phyloP scores from a whole-genome alignment of 495 filamentous ascomycete species.

The Friedmanniomyces endolithicus region DNA sequence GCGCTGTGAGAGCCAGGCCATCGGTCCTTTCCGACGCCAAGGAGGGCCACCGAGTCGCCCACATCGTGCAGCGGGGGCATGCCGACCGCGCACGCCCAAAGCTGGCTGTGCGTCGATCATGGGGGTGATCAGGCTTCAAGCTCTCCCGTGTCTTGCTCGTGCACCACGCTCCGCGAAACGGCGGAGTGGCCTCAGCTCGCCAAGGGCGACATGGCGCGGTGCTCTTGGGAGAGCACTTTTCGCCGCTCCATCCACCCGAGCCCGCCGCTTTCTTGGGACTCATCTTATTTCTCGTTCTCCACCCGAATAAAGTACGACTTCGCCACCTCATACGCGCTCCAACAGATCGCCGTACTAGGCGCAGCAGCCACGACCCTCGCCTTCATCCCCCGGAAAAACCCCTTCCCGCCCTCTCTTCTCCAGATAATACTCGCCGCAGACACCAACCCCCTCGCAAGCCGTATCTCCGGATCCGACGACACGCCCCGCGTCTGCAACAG shows the following conservation, averaged over 20 bases:
- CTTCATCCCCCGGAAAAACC: constrained; percentile 85
- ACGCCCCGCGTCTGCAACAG: constrained; percentile 85
- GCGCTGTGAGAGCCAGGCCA: no score
- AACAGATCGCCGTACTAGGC: constrained; percentile 98
- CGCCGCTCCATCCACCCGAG: background rate
- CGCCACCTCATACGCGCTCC: constrained; percentile 76
- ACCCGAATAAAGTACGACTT: constrained; percentile 54
- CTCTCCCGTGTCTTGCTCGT: no score
- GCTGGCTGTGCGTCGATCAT: no score
- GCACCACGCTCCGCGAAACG: no score
- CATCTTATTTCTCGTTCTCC: constrained; percentile 11
- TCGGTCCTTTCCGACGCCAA: no score
- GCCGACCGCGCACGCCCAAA: no score
- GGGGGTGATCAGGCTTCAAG: no score
- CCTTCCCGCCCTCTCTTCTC: constrained; percentile 65
- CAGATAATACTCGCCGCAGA: constrained; percentile 75
- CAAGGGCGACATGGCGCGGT: background rate
- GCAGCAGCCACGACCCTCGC: constrained; percentile 91
- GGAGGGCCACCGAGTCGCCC: no score
- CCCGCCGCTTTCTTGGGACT: background rate
- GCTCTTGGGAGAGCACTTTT: background rate
- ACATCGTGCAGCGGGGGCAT: no score
- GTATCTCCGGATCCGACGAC: constrained; percentile 65
- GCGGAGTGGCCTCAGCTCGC: no score
- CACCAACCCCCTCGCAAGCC: constrained; percentile 70